These are phyloP conservation scores for Cadophora luteo-olivacea DNA, from an alignment of 2,329 filamentous ascomycete genomes.

Conservation along the genomic window DNA sequence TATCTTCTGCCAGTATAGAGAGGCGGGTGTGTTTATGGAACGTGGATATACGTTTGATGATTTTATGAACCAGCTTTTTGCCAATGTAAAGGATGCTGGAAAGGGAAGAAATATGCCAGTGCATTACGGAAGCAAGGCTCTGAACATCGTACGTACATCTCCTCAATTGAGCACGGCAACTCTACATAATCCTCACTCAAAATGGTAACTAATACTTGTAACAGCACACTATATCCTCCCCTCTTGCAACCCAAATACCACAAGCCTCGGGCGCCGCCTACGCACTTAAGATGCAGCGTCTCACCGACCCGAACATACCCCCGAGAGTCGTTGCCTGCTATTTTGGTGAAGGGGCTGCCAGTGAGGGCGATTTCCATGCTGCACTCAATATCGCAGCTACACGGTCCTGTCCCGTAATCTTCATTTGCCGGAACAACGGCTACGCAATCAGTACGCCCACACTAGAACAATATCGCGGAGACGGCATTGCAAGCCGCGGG, in stretches of 20 bases:
- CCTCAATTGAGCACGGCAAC: neutral
- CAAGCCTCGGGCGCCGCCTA: slow-evolving; percentile 89
- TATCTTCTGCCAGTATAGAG: slow-evolving; percentile 92
- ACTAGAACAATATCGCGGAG: slow-evolving; percentile 87
- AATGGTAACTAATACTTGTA: neutral
- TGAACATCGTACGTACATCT: slow-evolving; percentile 74
- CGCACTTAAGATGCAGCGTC: slow-evolving; percentile 80
- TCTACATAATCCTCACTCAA: neutral
- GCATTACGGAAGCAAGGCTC: slow-evolving; percentile 85
- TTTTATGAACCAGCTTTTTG: slow-evolving; percentile 96
- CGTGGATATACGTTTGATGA: slow-evolving; percentile 85
- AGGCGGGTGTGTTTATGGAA: slow-evolving; percentile 89
- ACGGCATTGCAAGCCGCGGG: slow-evolving; percentile 86
- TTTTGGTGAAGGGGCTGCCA: slow-evolving; percentile 90
- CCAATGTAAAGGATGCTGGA: slow-evolving; percentile 81
- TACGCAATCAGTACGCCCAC: slow-evolving; percentile 92
- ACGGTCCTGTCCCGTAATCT: slow-evolving; percentile 83
- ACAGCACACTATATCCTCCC: slow-evolving; percentile 84
- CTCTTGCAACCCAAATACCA: slow-evolving; percentile 87
- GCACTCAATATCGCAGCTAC: slow-evolving; percentile 92
- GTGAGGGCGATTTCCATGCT: slow-evolving; percentile 90
- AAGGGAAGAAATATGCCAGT: slow-evolving; percentile 95
- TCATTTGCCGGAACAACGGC: slow-evolving; percentile 92
- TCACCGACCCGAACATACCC: slow-evolving; percentile 71
- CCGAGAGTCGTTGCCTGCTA: slow-evolving; percentile 79